Evolutionary conservation across 2,329 filamentous ascomycete species (phyloP), one percentile per base, ranked within the genome.

Genomic region (Sarocladium brachiariae): DNA sequence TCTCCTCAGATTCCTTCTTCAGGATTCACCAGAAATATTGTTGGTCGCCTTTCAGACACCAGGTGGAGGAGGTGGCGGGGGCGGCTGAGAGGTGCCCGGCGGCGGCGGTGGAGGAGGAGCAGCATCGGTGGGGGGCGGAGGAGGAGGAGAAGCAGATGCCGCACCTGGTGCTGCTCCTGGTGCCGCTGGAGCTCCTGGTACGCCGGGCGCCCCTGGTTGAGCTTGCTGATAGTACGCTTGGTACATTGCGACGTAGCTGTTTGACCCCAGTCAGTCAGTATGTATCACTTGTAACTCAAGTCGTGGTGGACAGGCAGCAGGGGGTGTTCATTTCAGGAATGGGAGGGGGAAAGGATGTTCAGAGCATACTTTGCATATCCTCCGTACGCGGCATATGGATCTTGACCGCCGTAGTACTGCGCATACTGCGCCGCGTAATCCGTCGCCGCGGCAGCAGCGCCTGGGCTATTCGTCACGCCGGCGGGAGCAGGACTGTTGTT

Each of bases 361-460:
- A 7, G 6, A 27, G 58, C 74, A 63, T 77, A 88, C 71, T 86
- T 87, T 58, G 84, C 80, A 67, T 93, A 96, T 50, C 92, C 92
- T 55, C 92, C 92, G 59, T 93, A 96, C 8, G 87, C 83, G 37
- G 89, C 89, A 65, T 96, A 96, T 0, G 91, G 92, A 61, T 96
- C 89, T 55, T 79, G 73, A 50, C 75, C 75, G 55, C 76, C 77
- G 54, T 91, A 92, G 66, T 95, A 93, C 64, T 90, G 86, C 2
- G 87, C 85, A 65, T 95, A 95, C 62, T 92, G 87, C 16, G 86
- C 82, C 49, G 81, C 81, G 65, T 93, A 93, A 59, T 95, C 87
- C 4, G 62, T 56, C 8, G 60, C 57, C 37, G 59, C 55, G 31
- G 57, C 54, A 30, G 49, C 54, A 23, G 57, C 61, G 31, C 56